phyloP scores from a whole-genome alignment of 2,329 filamentous ascomycete genomes.

The Xylaria sp. region DNA sequence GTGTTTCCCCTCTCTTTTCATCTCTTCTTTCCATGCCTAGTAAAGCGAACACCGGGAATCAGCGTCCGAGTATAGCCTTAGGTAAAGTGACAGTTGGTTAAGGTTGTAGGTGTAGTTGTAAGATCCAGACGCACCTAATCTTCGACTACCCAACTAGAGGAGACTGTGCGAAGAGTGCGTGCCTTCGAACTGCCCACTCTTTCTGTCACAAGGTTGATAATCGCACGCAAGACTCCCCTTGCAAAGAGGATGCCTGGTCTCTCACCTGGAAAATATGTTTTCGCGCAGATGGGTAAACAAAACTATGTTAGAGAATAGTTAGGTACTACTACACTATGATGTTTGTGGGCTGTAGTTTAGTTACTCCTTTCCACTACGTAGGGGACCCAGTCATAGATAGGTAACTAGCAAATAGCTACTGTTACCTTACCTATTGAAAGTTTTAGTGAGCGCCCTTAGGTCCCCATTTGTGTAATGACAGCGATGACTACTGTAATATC shows the following conservation, averaged over 20 bases:
- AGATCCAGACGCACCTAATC: too few species aligned
- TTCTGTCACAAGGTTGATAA: not conserved
- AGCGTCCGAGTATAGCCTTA: too few species aligned
- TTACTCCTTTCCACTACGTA: not conserved
- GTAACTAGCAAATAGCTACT: not conserved
- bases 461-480: not conserved
- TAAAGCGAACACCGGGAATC: too few species aligned
- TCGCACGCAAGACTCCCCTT: not conserved
- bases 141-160: too few species aligned
- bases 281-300: not conserved
- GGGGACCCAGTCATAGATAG: not conserved
- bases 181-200: not conserved
- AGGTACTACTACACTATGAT: not conserved
- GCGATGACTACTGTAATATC: not conserved
- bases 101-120: too few species aligned
- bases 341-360: not conserved
- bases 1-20: not conserved
- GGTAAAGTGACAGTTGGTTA: too few species aligned
- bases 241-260: too few species aligned
- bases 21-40: too few species aligned
- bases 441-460: not conserved
- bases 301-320: not conserved
- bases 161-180: too few species aligned
- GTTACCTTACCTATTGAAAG: not conserved
- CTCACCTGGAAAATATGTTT: too few species aligned